A percentile compares a stretch with the other conserved stretches of the same genome.
Conservation (phyloP, 177 flowering plant genomes). For the Telopea speciosissima region DNA sequence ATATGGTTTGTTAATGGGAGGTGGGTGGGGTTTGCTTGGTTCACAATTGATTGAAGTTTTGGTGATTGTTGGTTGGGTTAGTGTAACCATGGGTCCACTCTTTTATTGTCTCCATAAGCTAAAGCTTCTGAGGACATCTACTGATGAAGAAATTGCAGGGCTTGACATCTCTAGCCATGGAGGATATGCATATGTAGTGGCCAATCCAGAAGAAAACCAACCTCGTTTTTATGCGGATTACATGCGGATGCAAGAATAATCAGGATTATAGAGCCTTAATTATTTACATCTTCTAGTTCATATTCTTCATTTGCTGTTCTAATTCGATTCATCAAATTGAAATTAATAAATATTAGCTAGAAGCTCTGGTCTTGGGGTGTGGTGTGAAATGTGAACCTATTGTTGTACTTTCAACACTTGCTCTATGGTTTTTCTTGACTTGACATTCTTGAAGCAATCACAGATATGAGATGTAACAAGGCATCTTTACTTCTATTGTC, state of each 20-base stretch:
- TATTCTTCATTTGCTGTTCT: neutral
- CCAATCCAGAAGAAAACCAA: conserved; percentile 33
- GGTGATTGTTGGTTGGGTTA: conserved; percentile 56
- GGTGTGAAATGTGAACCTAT: too few species aligned
- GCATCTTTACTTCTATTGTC: too few species aligned
- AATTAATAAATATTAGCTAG: too few species aligned
- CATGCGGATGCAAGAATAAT: conserved; percentile 14
- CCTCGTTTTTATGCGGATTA: conserved; percentile 48
- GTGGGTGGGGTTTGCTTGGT: conserved; percentile 59
- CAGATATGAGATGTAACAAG: too few species aligned
- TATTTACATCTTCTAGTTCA: neutral
- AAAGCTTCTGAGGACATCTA: conserved; percentile 41
- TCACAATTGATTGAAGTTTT: conserved; percentile 46
- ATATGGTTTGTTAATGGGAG: conserved; percentile 58
- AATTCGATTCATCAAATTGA: neutral
- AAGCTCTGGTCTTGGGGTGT: too few species aligned
- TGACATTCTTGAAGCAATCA: too few species aligned
- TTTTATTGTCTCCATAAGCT: conserved; percentile 46
- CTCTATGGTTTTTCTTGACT: too few species aligned
- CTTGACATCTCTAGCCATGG: conserved; percentile 71
- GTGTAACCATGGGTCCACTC: conserved; percentile 65
- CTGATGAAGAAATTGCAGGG: conserved; percentile 54
- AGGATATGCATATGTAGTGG: conserved; percentile 51
- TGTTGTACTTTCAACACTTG: too few species aligned
- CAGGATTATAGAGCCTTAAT: neutral